Percentiles rank a stretch among this genome's conserved stretches.
phyloP scores from a whole-genome alignment of 2,329 filamentous ascomycete genomes.

The Fusarium begoniae region DNA sequence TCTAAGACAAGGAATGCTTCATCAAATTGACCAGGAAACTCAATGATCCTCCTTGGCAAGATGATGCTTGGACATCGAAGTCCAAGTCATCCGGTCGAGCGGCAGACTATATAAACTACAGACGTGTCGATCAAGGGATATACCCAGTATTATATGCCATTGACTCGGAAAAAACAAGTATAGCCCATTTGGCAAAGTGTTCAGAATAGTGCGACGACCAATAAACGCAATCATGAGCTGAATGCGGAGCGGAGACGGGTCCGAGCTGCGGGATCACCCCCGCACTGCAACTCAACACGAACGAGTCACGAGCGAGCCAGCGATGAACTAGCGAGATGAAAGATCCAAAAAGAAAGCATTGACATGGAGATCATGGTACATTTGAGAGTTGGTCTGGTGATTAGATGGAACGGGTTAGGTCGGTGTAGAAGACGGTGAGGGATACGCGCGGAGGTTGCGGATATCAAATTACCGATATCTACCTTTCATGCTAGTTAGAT shows the following conservation, averaged over 20 bases:
- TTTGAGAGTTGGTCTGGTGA: neutral
- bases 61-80: neutral
- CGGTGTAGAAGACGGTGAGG: neutral
- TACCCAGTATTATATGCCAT: neutral
- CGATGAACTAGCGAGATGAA: neutral
- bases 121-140: neutral
- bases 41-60: neutral
- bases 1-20: neutral
- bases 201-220: neutral
- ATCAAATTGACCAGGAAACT: neutral
- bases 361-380: neutral
- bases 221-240: neutral
- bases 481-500: neutral
- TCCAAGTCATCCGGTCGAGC: slow-evolving; percentile 1
- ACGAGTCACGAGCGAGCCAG: neutral
- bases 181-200: neutral
- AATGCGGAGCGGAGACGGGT: slow-evolving; percentile 18
- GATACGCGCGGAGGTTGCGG: neutral
- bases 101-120: neutral
- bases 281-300: slow-evolving; percentile 2
- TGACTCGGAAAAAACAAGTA: no score
- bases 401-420: neutral
- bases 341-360: neutral
- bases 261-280: slow-evolving; percentile 17
- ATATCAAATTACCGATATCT: neutral